Percentiles rank a stretch among this genome's conserved stretches.
Evolutionary conservation across 2,329 filamentous ascomycete species (phyloP).

Genomic region (Ophiostoma ips): DNA sequence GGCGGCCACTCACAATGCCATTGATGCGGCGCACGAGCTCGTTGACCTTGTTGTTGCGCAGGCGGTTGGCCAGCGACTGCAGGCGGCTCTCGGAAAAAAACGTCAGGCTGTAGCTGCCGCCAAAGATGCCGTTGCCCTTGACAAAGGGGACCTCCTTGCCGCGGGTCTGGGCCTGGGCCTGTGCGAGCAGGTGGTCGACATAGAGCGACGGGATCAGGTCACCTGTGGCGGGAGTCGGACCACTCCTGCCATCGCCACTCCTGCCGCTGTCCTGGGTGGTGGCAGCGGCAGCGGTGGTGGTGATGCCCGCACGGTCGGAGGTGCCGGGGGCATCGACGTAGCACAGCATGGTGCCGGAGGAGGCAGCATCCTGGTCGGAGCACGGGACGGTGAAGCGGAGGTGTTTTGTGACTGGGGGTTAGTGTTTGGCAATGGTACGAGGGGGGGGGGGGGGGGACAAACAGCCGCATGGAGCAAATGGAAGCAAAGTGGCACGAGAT

Average conservation of each 20-base stretch:
- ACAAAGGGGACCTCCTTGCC: constrained; percentile 12
- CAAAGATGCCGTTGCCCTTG: constrained; percentile 19
- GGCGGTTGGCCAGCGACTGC: constrained; percentile 16
- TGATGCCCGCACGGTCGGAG: not conserved
- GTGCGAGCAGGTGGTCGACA: constrained; percentile 17
- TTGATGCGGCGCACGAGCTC: constrained; percentile 19
- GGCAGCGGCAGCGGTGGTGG: not conserved
- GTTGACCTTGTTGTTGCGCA: constrained; percentile 19
- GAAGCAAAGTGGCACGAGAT: too few species aligned
- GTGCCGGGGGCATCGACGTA: not conserved
- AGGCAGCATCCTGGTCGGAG: not conserved
- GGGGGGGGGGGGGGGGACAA: too few species aligned
- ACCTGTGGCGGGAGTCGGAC: not conserved
- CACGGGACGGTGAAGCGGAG: not conserved
- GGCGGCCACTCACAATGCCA: constrained; percentile 12
- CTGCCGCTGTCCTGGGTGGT: too few species aligned
- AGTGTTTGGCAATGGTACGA: too few species aligned
- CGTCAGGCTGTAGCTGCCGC: constrained; percentile 17
- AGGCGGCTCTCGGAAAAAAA: constrained; percentile 21
- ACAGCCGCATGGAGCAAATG: too few species aligned
- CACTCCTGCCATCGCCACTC: too few species aligned
- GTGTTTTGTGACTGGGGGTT: constrained; percentile 2
- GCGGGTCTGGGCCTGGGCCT: constrained; percentile 4
- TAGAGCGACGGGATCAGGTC: constrained; percentile 16
- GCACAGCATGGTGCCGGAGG: not conserved